These are phyloP conservation scores for Heterobasidion irregulare DNA, from an alignment of 1,284 basidiomycete species.

Conservation along the genomic window DNA sequence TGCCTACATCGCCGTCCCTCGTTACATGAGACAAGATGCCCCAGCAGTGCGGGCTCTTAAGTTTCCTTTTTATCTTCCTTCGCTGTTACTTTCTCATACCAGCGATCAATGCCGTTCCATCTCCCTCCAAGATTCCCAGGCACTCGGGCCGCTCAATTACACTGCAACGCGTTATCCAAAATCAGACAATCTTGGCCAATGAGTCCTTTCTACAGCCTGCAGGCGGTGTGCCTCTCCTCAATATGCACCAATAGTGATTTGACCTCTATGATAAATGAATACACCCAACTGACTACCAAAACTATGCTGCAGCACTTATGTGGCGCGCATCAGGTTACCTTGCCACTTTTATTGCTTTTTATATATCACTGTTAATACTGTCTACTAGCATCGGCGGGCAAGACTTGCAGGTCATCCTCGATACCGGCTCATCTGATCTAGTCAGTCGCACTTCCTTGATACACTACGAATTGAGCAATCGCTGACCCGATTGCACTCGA, in stretches of 20 bases:
- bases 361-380: constrained; percentile 5
- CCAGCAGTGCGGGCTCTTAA: no score
- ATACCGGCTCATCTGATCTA: constrained; percentile 50
- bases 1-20: no score
- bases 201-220: neutral
- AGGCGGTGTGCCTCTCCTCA: neutral
- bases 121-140: neutral
- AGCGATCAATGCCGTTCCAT: neutral
- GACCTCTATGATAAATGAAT: neutral
- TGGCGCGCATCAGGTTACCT: constrained; percentile 27
- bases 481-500: neutral
- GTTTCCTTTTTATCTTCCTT: neutral
- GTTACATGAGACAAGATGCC: no score
- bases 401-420: constrained; percentile 42
- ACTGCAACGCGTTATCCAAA: neutral
- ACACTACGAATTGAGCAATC: neutral
- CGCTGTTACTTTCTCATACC: neutral
- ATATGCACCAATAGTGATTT: neutral
- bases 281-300: neutral
- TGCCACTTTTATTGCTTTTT: constrained; percentile 4
- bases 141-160: neutral
- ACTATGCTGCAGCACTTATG: constrained; percentile 27
- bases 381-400: constrained; percentile 33
- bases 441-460: constrained; percentile 14
- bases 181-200: neutral